Conservation (phyloP, 2,329 filamentous ascomycete genomes). For the Rhytidhysteron rufulum region DNA sequence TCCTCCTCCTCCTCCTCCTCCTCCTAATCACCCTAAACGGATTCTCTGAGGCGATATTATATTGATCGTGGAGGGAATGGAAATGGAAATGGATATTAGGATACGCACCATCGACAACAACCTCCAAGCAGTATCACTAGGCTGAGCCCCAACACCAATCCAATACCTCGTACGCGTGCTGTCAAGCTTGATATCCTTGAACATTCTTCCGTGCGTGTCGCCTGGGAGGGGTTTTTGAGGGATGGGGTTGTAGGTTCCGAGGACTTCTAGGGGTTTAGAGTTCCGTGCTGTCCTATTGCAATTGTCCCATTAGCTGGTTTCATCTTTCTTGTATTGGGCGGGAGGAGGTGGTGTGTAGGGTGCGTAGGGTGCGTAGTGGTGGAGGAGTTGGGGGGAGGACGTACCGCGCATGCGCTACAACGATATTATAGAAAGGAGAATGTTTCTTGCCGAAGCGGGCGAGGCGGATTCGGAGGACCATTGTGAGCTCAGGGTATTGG, state of each 20-base stretch:
- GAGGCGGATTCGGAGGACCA: constrained; percentile 93
- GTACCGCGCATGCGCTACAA: constrained; percentile 88
- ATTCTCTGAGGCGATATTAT: neutral
- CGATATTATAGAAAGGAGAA: constrained; percentile 94
- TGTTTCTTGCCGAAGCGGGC: constrained; percentile 89
- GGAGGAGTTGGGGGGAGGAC: constrained; percentile 15
- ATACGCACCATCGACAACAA: constrained; percentile 67
- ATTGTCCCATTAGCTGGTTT: neutral
- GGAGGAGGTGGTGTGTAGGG: neutral
- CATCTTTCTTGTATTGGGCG: neutral
- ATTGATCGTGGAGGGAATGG: neutral
- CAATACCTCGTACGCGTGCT: constrained; percentile 81
- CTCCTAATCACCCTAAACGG: neutral
- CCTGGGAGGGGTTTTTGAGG: constrained; percentile 51
- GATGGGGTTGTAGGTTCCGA: constrained; percentile 63
- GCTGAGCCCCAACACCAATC: constrained; percentile 95
- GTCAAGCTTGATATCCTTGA: constrained; percentile 92
- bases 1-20: too few species aligned
- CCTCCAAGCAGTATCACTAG: constrained; percentile 84
- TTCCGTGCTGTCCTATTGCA: constrained; percentile 71
- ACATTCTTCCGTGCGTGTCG: constrained; percentile 57
- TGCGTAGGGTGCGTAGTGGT: neutral
- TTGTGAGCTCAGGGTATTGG: too few species aligned
- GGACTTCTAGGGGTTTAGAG: constrained; percentile 86
- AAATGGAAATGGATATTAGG: neutral